These are phyloP conservation scores for Stemphylium beticola DNA, from an alignment of 2,329 filamentous ascomycete genomes.

Conservation along the genomic window DNA sequence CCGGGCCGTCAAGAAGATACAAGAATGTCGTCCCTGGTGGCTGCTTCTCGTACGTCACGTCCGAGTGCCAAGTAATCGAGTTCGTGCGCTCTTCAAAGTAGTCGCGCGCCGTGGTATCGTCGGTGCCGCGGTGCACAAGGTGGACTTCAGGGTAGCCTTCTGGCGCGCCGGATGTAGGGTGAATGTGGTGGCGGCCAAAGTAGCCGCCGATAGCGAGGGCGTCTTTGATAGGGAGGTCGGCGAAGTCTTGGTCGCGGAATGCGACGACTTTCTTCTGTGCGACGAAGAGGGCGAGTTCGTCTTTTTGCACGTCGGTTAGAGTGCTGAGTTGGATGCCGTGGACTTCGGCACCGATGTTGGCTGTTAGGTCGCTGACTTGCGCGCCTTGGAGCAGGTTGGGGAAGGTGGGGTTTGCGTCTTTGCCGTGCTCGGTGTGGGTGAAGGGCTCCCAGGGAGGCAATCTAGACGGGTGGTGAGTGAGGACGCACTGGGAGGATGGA, in stretches of 20 bases:
- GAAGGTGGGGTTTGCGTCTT: slow-evolving; percentile 73
- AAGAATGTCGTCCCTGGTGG: slow-evolving; percentile 90
- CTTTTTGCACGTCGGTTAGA: slow-evolving; percentile 71
- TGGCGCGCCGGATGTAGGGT: slow-evolving; percentile 78
- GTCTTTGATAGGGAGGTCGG: slow-evolving; percentile 70
- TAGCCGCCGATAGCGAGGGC: slow-evolving; percentile 74
- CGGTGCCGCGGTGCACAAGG: slow-evolving; percentile 75
- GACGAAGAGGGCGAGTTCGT: slow-evolving; percentile 77
- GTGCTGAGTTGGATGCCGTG: slow-evolving; percentile 73
- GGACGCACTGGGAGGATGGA: neutral
- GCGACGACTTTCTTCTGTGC: slow-evolving; percentile 77
- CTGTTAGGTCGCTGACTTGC: slow-evolving; percentile 68
- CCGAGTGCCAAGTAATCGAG: slow-evolving; percentile 86
- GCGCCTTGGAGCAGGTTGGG: slow-evolving; percentile 68
- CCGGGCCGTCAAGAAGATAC: slow-evolving; percentile 82
- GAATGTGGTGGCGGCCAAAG: slow-evolving; percentile 82
- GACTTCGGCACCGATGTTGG: slow-evolving; percentile 76
- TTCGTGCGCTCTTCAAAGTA: slow-evolving; percentile 76
- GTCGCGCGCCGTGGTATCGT: slow-evolving; percentile 64
- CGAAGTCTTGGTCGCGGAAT: slow-evolving; percentile 75
- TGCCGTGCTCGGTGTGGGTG: slow-evolving; percentile 76
- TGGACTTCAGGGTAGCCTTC: slow-evolving; percentile 77
- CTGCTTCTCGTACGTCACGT: slow-evolving; percentile 86
- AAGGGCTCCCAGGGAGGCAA: slow-evolving; percentile 73
- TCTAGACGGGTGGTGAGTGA: slow-evolving; percentile 37